These are phyloP conservation scores for Torulaspora pretoriensis DNA, from an alignment of 1,139 yeast genomes.

Conservation along the genomic window DNA sequence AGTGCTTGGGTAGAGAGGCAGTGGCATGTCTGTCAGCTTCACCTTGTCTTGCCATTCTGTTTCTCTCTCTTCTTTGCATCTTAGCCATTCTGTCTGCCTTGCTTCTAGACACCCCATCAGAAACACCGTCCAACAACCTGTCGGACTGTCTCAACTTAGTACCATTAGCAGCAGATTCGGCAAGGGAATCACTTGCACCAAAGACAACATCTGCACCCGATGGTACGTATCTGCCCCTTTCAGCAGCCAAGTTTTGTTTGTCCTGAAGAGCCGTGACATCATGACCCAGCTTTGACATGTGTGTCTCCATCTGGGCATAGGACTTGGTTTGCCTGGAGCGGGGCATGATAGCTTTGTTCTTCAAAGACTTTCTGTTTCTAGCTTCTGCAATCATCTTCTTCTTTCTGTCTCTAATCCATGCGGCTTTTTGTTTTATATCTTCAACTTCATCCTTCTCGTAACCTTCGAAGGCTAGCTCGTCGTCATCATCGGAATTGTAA, in stretches of 20 bases:
- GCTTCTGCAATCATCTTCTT: conserved; percentile 88
- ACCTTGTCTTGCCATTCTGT: conserved; percentile 88
- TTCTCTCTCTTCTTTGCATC: conserved; percentile 89
- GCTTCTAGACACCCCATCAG: conserved; percentile 73
- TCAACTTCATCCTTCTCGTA: conserved; percentile 61
- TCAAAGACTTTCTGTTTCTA: conserved; percentile 78
- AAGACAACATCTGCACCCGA: conserved; percentile 74
- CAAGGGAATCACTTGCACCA: conserved; percentile 40
- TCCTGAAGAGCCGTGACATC: conserved; percentile 64
- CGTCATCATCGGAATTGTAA: conserved; percentile 86
- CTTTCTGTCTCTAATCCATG: conserved; percentile 93
- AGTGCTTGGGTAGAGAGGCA: conserved; percentile 85
- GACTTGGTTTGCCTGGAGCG: conserved; percentile 81
- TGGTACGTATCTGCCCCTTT: conserved; percentile 43
- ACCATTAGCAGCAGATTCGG: conserved; percentile 34
- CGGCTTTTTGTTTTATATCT: conserved; percentile 81
- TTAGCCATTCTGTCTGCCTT: conserved; percentile 87
- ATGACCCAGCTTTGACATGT: conserved; percentile 85
- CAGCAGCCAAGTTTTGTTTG: conserved; percentile 43
- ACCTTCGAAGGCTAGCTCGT: conserved; percentile 74
- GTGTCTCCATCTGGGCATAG: conserved; percentile 75
- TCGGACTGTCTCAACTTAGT: conserved; percentile 61
- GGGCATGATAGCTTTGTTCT: conserved; percentile 89
- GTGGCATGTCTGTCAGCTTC: conserved; percentile 92
- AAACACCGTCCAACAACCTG: conserved; percentile 81